Conservation (phyloP, 495 filamentous ascomycete genomes). For the Filosporella fistucella region DNA sequence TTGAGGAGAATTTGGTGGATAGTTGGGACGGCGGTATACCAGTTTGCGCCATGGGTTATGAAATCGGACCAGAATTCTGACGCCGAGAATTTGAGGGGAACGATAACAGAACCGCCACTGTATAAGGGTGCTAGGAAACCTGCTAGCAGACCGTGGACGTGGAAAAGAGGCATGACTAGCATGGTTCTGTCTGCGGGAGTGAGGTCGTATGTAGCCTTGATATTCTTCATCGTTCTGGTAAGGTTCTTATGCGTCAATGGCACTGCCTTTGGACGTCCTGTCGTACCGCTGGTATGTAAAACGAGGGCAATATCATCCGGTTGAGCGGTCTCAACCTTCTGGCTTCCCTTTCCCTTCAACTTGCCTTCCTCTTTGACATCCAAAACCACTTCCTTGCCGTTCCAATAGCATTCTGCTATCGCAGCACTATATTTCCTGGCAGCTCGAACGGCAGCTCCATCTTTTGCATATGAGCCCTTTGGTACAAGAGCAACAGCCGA, state of each 20-base stretch:
- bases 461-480: conserved; percentile 53
- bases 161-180: conserved; percentile 89
- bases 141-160: conserved; percentile 80
- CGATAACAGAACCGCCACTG: conserved; percentile 68
- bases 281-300: conserved; percentile 62
- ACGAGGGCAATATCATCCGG: conserved; percentile 67
- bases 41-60: conserved; percentile 63
- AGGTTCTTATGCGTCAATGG: conserved; percentile 78
- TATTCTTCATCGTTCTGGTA: conserved; percentile 75
- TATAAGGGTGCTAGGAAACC: conserved; percentile 70
- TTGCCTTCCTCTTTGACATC: conserved; percentile 71
- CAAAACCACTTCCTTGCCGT: conserved; percentile 59
- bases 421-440: conserved; percentile 71
- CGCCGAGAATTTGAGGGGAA: conserved; percentile 75
- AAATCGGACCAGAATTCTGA: conserved; percentile 79
- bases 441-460: conserved; percentile 66
- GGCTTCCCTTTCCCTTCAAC: conserved; percentile 46
- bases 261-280: conserved; percentile 77
- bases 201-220: conserved; percentile 68
- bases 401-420: conserved; percentile 78
- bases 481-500: conserved; percentile 72
- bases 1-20: conserved; percentile 86
- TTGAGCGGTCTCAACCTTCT: conserved; percentile 48
- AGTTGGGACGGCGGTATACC: conserved; percentile 85
- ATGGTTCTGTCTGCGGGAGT: conserved; percentile 66